Evolutionary conservation across 768 basidiomycete species (phyloP), one percentile per base, ranked within the genome.

Genomic region (Panaeolus cyanescens): DNA sequence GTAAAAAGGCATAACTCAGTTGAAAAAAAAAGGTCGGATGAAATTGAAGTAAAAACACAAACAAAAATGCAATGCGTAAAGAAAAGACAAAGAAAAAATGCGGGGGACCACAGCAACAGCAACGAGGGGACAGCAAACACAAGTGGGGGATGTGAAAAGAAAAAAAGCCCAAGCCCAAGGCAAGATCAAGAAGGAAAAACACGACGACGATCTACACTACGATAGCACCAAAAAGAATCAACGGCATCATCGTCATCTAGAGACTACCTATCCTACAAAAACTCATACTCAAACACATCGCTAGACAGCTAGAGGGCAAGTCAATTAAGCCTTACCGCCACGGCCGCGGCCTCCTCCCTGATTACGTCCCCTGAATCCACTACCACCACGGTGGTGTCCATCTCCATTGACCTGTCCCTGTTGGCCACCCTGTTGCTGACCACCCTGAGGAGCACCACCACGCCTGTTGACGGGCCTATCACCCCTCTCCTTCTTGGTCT

Each of bases 401-500:
- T 74, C 74, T 55, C 72, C 72, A 33, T 71, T 80, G 32, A 79
- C 77, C 65, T 78, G 84, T 56, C 65, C 64, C 50, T 63, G 63
- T 36, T 66, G 62, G 30, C 80, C 80, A 56, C 85, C 75, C 19
- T 83, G 80, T 4, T 83, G 82, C 22, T 83, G 86, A 62, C 81
- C 80, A 54, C 77, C 77, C 17, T 62, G 42, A 17, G 89, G 86
- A 1, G 79, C 77, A 32, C 87, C 89, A 39, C 89, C 87, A 17
- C 90, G 82, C 32, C 90, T 76, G 64, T 75, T 80, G 2, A 80
- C 76, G 2, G 89, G 88, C 59, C 95, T 77, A n/a, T 97, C 94
- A 34, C 87, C 86, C 45, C 94, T 84, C 78, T 98, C 95, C 80
- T 95, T 97, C 74, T 92, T 85, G 40, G 91, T 92, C 83, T 96